These are phyloP conservation scores for Phytophthora nicotianae DNA, from an alignment of 352 stramenopile genomes.

Conservation along the genomic window DNA sequence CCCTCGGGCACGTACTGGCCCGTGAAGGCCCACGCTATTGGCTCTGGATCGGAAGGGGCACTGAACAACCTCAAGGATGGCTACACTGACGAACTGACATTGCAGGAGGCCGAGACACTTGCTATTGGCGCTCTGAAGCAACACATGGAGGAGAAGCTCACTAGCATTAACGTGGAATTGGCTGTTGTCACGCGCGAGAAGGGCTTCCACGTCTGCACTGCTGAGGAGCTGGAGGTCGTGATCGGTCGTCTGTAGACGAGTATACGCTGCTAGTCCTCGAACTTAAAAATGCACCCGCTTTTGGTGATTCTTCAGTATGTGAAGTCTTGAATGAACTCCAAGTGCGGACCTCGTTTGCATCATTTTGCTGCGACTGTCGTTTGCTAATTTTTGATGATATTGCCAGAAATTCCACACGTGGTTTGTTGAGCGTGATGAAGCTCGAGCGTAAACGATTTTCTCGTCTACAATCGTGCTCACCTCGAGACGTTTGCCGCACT, in stretches of 20 bases:
- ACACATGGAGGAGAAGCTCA: slow-evolving; percentile 99
- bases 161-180: slow-evolving; percentile 98
- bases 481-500: too few relatives aligned
- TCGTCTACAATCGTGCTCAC: too few relatives aligned
- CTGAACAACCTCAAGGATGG: slow-evolving; percentile 98
- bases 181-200: slow-evolving; percentile 94
- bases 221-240: slow-evolving; percentile 93
- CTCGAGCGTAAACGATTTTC: too few relatives aligned
- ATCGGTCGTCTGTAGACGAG: slow-evolving; percentile 82
- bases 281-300: slow-evolving; percentile 4
- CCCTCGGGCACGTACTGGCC: slow-evolving; percentile 98
- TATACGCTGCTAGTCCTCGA: slow-evolving; percentile 4
- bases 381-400: slow-evolving; percentile 8
- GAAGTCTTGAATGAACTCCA: slow-evolving; percentile 27
- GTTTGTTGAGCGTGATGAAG: too few relatives aligned
- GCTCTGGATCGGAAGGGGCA: slow-evolving; percentile 96
- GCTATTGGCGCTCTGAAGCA: slow-evolving; percentile 97
- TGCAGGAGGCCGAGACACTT: slow-evolving; percentile 97
- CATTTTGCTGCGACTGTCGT: slow-evolving; percentile 7
- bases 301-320: slow-evolving; percentile 13
- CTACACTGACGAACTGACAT: slow-evolving; percentile 96
- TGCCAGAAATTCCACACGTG: not conserved
- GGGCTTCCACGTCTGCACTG: slow-evolving; percentile 96
- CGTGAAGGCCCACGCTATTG: slow-evolving; percentile 99
- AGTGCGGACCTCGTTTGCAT: slow-evolving; percentile 27